Evolutionary conservation across 2,329 filamentous ascomycete genomes (phyloP).

Genomic region (Beauveria medogensis): DNA sequence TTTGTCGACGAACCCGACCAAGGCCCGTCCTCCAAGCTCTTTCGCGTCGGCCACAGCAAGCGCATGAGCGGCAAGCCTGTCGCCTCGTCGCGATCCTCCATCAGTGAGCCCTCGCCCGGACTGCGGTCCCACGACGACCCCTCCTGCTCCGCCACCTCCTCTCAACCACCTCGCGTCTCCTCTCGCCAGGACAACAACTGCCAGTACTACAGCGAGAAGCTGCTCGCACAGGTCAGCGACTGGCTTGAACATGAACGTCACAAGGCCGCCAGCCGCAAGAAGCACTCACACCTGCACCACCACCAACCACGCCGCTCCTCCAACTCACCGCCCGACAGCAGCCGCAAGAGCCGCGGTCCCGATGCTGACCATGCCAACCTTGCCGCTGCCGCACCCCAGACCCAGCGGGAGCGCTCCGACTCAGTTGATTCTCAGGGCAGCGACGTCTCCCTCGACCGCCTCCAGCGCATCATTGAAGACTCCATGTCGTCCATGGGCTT

Average conservation of each 20-base stretch:
- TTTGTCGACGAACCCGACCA: conserved; percentile 24
- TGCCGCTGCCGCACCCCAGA: conserved; percentile 7
- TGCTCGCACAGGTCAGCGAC: conserved; percentile 67
- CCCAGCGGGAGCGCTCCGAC: conserved; percentile 31
- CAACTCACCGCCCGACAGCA: conserved; percentile 25
- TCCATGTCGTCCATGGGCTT: conserved; percentile 49
- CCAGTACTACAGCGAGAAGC: conserved; percentile 40
- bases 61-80: conserved; percentile 28
- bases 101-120: conserved; percentile 25
- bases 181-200: conserved; percentile 24
- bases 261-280: conserved; percentile 47
- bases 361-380: conserved; percentile 14
- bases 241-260: conserved; percentile 78
- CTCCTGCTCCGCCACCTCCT: conserved; percentile 3
- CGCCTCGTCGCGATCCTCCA: conserved; percentile 37
- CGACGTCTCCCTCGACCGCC: conserved; percentile 63
- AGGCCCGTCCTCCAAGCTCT: conserved; percentile 21
- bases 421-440: conserved; percentile 61
- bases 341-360: background rate
- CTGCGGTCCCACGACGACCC: conserved; percentile 22
- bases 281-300: conserved; percentile 24
- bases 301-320: conserved; percentile 32
- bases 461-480: conserved; percentile 72
- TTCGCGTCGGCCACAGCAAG: conserved; percentile 24
- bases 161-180: conserved; percentile 12